phyloP scores from a whole-genome alignment of 345 rosid genomes.

The Toxicodendron radicans region DNA sequence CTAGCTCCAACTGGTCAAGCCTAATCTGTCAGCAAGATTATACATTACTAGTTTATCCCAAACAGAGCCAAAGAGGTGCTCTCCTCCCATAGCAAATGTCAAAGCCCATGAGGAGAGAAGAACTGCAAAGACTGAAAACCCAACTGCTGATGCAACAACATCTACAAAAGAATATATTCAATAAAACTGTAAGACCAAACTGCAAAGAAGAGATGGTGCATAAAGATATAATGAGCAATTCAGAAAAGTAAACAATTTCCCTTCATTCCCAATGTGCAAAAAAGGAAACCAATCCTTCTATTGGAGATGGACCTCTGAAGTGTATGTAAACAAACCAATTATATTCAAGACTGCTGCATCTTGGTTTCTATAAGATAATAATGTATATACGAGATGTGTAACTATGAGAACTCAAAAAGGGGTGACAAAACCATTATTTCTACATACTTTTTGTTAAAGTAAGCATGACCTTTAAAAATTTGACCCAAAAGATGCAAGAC shows the following conservation, averaged over 20 bases:
- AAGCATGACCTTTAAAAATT: background rate
- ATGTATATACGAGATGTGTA: background rate
- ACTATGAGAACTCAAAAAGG: background rate
- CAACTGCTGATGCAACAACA: constrained; percentile 76
- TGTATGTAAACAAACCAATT: background rate
- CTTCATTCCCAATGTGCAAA: background rate
- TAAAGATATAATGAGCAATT: background rate
- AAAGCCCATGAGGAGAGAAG: constrained; percentile 82
- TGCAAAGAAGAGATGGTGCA: background rate
- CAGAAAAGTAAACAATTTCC: background rate
- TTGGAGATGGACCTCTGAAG: background rate
- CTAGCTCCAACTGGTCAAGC: constrained; percentile 76
- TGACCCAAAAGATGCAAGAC: background rate
- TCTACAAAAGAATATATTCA: constrained; percentile 39
- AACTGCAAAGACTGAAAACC: constrained; percentile 58
- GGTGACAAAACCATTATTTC: background rate
- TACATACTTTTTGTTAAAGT: background rate
- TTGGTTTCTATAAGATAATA: background rate
- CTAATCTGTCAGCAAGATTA: constrained; percentile 82
- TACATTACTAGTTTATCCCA: constrained; percentile 95
- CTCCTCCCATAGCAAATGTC: constrained; percentile 88
- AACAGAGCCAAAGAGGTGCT: constrained; percentile 65
- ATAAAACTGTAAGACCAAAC: background rate
- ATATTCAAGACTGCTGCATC: background rate
- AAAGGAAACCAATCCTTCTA: background rate